Evolutionary conservation across 371 early-diverging fungal genomes (phyloP).

Genomic region (Mucor indicus): DNA sequence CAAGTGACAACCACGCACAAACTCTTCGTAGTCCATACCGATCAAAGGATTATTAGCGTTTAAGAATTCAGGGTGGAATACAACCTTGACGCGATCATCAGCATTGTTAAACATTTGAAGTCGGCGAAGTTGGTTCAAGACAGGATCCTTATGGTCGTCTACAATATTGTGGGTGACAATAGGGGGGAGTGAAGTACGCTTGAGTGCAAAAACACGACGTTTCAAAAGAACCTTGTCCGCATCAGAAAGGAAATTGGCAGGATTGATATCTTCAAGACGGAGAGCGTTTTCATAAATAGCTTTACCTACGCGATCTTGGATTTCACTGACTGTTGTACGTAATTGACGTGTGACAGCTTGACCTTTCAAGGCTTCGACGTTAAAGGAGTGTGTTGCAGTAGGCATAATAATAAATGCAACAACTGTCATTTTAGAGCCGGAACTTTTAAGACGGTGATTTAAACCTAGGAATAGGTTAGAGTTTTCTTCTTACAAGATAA

Average conservation of each 20-base stretch:
- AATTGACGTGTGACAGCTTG: slow-evolving; percentile 96
- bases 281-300: slow-evolving; percentile 85
- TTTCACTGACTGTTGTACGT: slow-evolving; percentile 84
- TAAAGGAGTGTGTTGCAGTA: slow-evolving; percentile 85
- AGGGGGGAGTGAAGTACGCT: slow-evolving; percentile 87
- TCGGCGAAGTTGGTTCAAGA: slow-evolving; percentile 78
- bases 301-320: slow-evolving; percentile 80
- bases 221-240: slow-evolving; percentile 89
- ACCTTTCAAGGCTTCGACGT: slow-evolving; percentile 96
- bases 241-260: slow-evolving; percentile 68
- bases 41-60: slow-evolving; percentile 92
- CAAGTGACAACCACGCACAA: slow-evolving; percentile 94
- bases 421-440: slow-evolving; percentile 84
- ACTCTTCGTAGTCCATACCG: slow-evolving; percentile 94
- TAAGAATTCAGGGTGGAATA: slow-evolving; percentile 97
- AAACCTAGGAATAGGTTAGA: slow-evolving; percentile 64
- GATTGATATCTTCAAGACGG: slow-evolving; percentile 54
- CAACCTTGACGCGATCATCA: slow-evolving; percentile 90
- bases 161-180: slow-evolving; percentile 96
- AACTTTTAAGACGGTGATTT: slow-evolving; percentile 80
- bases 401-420: slow-evolving; percentile 96
- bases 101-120: slow-evolving; percentile 86
- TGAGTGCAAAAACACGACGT: slow-evolving; percentile 88
- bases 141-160: slow-evolving; percentile 83
- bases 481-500: background rate